A percentile compares a stretch with the other conserved stretches of the same genome.
phyloP scores from a whole-genome alignment of 2,329 filamentous ascomycete genomes.

The Fragosphaeria purpurea region DNA sequence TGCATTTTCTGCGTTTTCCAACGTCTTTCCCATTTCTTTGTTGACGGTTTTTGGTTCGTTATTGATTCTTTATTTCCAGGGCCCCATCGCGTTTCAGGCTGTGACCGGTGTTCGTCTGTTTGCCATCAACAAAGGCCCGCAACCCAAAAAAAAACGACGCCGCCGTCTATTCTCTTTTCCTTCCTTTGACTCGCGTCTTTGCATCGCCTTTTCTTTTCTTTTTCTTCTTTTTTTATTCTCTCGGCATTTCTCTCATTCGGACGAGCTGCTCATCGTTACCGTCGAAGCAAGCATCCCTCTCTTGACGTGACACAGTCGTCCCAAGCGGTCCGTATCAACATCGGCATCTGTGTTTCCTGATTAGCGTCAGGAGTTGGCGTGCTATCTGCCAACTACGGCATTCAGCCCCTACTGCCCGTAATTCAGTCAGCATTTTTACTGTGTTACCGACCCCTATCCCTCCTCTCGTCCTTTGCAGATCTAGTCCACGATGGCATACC shows the following conservation, averaged over 20 bases:
- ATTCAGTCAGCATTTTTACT: no score
- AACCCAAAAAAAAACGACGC: no score
- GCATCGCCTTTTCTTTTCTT: neutral
- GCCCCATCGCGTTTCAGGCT: slow-evolving; percentile 9
- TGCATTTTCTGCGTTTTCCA: neutral
- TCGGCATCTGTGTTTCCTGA: slow-evolving; percentile 4
- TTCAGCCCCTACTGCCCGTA: no score
- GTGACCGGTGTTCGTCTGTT: neutral
- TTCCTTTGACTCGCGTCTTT: neutral
- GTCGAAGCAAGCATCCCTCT: neutral
- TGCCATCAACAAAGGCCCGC: no score
- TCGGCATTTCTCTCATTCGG: no score
- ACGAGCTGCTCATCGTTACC: no score
- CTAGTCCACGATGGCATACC: slow-evolving; percentile 14
- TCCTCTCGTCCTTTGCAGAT: slow-evolving; percentile 3
- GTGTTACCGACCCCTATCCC: no score
- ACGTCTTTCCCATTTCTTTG: neutral
- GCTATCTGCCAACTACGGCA: no score
- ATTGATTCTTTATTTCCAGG: slow-evolving; percentile 8
- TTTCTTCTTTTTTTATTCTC: neutral
- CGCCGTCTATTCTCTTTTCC: no score
- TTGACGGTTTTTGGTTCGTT: neutral
- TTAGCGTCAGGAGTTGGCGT: neutral
- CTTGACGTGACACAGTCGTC: no score
- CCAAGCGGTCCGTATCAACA: no score